Base-by-base conservation (phyloP, 1,284 basidiomycete species). In the Lignosus rhinocerotis region DNA sequence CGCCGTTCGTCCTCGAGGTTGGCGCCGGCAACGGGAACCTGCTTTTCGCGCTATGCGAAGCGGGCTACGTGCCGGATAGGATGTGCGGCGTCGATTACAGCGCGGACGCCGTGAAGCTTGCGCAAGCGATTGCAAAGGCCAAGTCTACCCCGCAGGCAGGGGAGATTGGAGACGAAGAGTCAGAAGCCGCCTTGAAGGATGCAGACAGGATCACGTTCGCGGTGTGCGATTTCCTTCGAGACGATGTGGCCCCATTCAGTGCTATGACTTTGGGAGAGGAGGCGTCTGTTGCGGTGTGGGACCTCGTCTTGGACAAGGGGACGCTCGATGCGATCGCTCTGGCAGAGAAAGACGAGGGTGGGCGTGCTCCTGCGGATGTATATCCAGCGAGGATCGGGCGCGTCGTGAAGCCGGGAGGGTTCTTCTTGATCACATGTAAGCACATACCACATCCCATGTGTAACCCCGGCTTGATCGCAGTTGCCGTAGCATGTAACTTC, bases 271-370 rank as follows among this genome's bases (percentile, higher is more conserved):
- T 39, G n/a, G 58, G 50, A 2, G 32, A 12, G 2, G 46, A 21
- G 49, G 17, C 7, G 7, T 19, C 21, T 45, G 45, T 43, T 6
- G 62, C 56, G 0, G 58, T 55, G 32, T 92, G 90, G 89, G 86
- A 89, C 67, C 71, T 91, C 9, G 68, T 92, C 7, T 66, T 93
- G 57, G 90, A 93, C 72, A 93, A 93, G 71, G 89, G 90, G 32
- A 94, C 93, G 0, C 92, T 87, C 65, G 93, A 96, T 69, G 93
- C 94, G 1, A 93, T 96, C 58, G 90, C 92, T 0, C 76, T 96
- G 44, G 86, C 84, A 52, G 81, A 82, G 52, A 86, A 86, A 66
- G 82, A 86, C 45, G 78, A 76, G 16, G 66, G 75, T 36, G 89
- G 85, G 11, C 70, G 67, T 41, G 76, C 80, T 0, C 86, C 90